Evolutionary conservation across 1,284 basidiomycete genomes (phyloP).

Genomic region (Puccinia brachypodii): DNA sequence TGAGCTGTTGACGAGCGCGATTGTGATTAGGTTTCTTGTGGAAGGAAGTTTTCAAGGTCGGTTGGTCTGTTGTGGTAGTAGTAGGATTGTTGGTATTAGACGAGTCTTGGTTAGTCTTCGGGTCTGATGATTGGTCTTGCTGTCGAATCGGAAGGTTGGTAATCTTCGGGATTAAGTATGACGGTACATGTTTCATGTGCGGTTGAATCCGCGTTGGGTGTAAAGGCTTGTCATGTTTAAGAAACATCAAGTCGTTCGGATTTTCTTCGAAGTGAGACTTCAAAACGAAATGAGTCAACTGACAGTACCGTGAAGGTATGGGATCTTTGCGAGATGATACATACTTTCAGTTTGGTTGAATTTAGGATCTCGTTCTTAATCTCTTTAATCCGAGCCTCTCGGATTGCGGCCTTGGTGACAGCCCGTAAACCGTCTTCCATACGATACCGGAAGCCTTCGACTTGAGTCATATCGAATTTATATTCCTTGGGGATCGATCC

Average conservation of each 20-base stretch:
- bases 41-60: constrained; percentile 4
- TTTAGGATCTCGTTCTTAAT: constrained; percentile 90
- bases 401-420: constrained; percentile 80
- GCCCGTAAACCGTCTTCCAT: constrained; percentile 93
- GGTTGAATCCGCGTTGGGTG: constrained; percentile 82
- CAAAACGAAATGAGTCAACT: background rate
- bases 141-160: constrained; percentile 59
- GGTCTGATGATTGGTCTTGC: background rate
- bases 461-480: constrained; percentile 86
- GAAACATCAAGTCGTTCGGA: constrained; percentile 85
- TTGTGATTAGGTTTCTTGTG: constrained; percentile 14
- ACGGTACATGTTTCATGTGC: constrained; percentile 94
- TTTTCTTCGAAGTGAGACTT: constrained; percentile 98
- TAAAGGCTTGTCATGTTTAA: constrained; percentile 90
- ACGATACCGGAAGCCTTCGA: constrained; percentile 96
- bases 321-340: constrained; percentile 52
- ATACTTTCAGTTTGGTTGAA: constrained; percentile 89
- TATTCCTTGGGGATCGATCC: constrained; percentile 85
- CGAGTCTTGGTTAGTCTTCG: constrained; percentile 1
- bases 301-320: background rate
- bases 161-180: constrained; percentile 85
- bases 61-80: background rate
- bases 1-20: background rate
- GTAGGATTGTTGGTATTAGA: background rate
- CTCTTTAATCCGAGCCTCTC: constrained; percentile 91